These are phyloP conservation scores for Cordyceps militaris DNA, from an alignment of 2,329 filamentous ascomycete genomes.

Conservation along the genomic window DNA sequence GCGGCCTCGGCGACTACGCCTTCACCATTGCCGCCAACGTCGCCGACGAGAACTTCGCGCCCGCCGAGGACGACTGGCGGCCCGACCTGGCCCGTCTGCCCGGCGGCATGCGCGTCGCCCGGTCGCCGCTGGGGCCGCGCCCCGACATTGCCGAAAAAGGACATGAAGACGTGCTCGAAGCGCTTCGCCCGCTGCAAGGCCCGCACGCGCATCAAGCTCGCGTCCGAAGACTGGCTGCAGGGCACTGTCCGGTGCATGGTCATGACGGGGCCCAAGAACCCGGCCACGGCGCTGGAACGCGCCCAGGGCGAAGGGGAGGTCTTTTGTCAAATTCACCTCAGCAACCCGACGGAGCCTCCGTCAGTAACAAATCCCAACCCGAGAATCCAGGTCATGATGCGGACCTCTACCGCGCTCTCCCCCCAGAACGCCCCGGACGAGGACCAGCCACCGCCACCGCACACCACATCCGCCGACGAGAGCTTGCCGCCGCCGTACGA, in stretches of 20 bases:
- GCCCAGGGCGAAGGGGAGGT: neutral
- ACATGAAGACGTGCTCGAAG: constrained; percentile 9
- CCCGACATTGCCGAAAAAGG: constrained; percentile 11
- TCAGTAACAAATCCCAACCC: neutral
- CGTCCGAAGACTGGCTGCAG: neutral
- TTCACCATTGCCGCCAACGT: constrained; percentile 13
- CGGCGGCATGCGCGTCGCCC: constrained; percentile 10
- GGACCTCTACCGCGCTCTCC: neutral
- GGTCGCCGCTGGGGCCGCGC: constrained; percentile 8
- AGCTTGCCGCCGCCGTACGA: neutral
- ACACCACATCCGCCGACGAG: neutral
- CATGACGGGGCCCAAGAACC: neutral
- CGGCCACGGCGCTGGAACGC: neutral
- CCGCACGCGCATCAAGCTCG: neutral
- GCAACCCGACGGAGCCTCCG: neutral
- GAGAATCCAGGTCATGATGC: constrained; percentile 12
- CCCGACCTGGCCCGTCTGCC: constrained; percentile 14
- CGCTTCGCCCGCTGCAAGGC: neutral
- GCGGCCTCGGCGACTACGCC: constrained; percentile 9
- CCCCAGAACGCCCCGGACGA: neutral
- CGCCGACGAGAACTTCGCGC: neutral
- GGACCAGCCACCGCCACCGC: neutral
- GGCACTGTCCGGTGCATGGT: constrained; percentile 9
- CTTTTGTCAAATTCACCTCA: constrained; percentile 9
- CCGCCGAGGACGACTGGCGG: constrained; percentile 13